A percentile compares a stretch with the other conserved stretches of the same genome.
phyloP scores from a whole-genome alignment of 2,329 filamentous ascomycete species.

The Dryadomyces quercus-mongolicae region DNA sequence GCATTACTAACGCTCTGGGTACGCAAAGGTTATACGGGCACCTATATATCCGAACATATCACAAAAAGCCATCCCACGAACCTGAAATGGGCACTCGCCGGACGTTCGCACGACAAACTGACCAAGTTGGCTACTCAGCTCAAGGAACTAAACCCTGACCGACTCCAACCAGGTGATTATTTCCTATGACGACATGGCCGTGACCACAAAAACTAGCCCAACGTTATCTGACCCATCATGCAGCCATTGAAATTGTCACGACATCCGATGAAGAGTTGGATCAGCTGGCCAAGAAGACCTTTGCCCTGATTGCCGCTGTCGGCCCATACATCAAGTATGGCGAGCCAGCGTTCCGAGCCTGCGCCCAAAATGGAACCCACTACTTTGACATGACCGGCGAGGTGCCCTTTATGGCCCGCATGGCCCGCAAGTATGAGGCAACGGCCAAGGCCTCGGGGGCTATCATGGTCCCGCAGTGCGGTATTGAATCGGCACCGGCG shows the following conservation, averaged over 20 bases:
- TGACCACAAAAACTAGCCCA: no score
- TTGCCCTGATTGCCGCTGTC: conserved; percentile 43
- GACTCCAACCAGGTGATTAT: conserved; percentile 49
- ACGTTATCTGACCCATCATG: background rate
- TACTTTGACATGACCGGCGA: conserved; percentile 55
- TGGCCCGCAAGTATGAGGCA: conserved; percentile 47
- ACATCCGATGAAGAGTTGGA: conserved; percentile 33
- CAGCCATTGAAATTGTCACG: conserved; percentile 40
- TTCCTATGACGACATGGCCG: background rate
- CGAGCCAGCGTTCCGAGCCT: conserved; percentile 47
- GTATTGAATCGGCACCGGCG: conserved; percentile 49
- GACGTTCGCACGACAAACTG: conserved; percentile 68
- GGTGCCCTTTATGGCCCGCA: conserved; percentile 41
- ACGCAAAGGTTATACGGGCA: conserved; percentile 64
- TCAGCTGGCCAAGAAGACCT: conserved; percentile 42
- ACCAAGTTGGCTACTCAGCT: conserved; percentile 55
- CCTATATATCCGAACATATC: conserved; percentile 64
- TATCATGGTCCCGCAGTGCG: conserved; percentile 49
- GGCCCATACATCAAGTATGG: conserved; percentile 47
- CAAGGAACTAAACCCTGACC: conserved; percentile 54
- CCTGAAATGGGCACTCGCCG: conserved; percentile 79
- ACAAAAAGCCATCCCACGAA: conserved; percentile 57
- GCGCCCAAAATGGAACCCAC: conserved; percentile 50
- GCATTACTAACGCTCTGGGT: background rate
- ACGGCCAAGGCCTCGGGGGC: conserved; percentile 41